These are phyloP conservation scores for Fusarium ambrosium DNA, from an alignment of 2,329 filamentous ascomycete species.

Conservation along the genomic window DNA sequence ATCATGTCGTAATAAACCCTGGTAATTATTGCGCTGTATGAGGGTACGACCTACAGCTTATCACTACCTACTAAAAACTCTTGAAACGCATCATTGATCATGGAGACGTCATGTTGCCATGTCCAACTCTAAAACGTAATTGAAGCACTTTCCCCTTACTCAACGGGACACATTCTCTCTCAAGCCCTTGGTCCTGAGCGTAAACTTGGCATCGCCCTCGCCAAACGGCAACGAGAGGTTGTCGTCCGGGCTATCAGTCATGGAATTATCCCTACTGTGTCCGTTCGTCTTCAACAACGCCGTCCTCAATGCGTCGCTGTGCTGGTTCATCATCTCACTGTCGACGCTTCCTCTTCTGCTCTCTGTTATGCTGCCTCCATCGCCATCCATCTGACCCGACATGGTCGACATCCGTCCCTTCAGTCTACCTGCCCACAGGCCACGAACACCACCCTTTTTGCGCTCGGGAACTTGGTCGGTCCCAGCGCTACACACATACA, in stretches of 20 bases:
- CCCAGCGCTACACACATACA: slow-evolving; percentile 90
- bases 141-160: neutral
- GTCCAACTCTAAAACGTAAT: neutral
- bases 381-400: slow-evolving; percentile 52
- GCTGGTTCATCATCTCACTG: slow-evolving; percentile 56
- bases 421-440: slow-evolving; percentile 66
- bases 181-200: slow-evolving; percentile 68
- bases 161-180: slow-evolving; percentile 60
- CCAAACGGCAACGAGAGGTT: slow-evolving; percentile 60
- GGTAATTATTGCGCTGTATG: neutral
- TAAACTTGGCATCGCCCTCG: slow-evolving; percentile 61
- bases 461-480: slow-evolving; percentile 72
- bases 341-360: slow-evolving; percentile 61
- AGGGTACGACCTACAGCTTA: neutral
- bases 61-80: neutral
- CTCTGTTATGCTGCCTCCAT: slow-evolving; percentile 54
- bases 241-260: slow-evolving; percentile 35
- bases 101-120: neutral
- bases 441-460: slow-evolving; percentile 72
- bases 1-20: neutral
- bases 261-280: slow-evolving; percentile 27
- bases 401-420: slow-evolving; percentile 52
- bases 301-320: slow-evolving; percentile 58
- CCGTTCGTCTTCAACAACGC: slow-evolving; percentile 49
- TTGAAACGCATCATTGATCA: neutral